A percentile compares a stretch with the other conserved stretches of the same genome.
phyloP scores from a whole-genome alignment of 768 basidiomycete species.

The Collybia sordida region DNA sequence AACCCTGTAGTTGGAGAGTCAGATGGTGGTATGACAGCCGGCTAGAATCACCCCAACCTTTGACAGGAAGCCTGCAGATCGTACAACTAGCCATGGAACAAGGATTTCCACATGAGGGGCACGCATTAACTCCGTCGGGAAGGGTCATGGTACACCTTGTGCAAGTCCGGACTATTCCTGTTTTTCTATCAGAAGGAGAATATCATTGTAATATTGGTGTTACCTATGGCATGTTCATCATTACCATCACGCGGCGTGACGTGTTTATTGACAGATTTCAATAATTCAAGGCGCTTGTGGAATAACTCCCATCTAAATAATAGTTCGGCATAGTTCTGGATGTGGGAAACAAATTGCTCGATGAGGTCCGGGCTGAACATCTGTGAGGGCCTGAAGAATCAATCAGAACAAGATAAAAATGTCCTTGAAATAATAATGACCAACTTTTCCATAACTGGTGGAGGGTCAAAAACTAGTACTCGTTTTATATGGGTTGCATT shows the following conservation, averaged over 20 bases:
- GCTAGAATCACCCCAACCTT: constrained; percentile 42
- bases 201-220: constrained; percentile 6
- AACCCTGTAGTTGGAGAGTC: constrained; percentile 43
- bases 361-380: constrained; percentile 38
- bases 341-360: constrained; percentile 47
- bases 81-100: constrained; percentile 56
- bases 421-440: background rate
- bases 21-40: background rate
- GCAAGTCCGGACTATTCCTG: constrained; percentile 53
- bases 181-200: constrained; percentile 1
- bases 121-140: constrained; percentile 33
- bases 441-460: constrained; percentile 17
- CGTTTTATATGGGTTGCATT: constrained; percentile 31
- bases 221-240: constrained; percentile 35
- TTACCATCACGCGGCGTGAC: constrained; percentile 13
- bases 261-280: constrained; percentile 56
- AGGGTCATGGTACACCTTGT: constrained; percentile 37
- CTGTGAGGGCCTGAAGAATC: constrained; percentile 16
- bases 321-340: constrained; percentile 73
- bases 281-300: constrained; percentile 69
- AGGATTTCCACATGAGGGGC: constrained; percentile 41
- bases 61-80: constrained; percentile 74
- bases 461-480: constrained; percentile 37
- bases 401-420: constrained; percentile 8
- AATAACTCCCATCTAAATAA: constrained; percentile 72